These are phyloP conservation scores for Cyclotella baltica DNA, from an alignment of 108 stramenopile species.

Conservation along the genomic window DNA sequence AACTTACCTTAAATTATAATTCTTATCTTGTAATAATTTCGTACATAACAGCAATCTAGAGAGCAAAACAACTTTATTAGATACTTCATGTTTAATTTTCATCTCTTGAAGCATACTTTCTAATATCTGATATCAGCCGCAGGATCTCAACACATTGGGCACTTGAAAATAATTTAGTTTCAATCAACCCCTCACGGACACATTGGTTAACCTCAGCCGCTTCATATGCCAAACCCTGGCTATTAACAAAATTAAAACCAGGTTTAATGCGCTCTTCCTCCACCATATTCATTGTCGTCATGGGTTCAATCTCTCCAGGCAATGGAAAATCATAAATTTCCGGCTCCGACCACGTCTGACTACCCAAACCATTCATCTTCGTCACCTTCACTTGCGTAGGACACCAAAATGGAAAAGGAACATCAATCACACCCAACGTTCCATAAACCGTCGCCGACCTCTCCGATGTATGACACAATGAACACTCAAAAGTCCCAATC, in stretches of 20 bases:
- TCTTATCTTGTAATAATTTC: too few relatives aligned
- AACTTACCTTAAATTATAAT: too few relatives aligned
- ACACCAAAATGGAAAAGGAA: constrained; percentile 66
- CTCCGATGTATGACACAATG: constrained; percentile 46
- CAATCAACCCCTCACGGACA: constrained; percentile 46
- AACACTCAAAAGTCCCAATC: constrained; percentile 59
- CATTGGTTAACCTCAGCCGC: constrained; percentile 61
- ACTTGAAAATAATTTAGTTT: constrained; percentile 46
- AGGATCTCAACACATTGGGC: constrained; percentile 46
- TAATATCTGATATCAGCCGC: constrained; percentile 54
- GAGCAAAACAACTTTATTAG: too few relatives aligned
- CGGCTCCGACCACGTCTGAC: constrained; percentile 52
- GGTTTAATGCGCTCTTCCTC: constrained; percentile 7
- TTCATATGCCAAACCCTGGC: constrained; percentile 55
- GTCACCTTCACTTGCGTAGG: constrained; percentile 54
- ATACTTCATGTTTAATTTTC: background rate
- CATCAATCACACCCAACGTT: constrained; percentile 49
- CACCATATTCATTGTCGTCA: constrained; percentile 17
- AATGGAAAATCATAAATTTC: constrained; percentile 38
- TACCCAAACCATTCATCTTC: constrained; percentile 55
- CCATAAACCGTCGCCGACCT: constrained; percentile 56
- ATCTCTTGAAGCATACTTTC: constrained; percentile 21
- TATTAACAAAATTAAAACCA: constrained; percentile 61
- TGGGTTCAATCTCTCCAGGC: constrained; percentile 35
- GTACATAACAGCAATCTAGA: too few relatives aligned